Base-by-base conservation (phyloP, 495 filamentous ascomycete species). In the Aspergillus indologenus region DNA sequence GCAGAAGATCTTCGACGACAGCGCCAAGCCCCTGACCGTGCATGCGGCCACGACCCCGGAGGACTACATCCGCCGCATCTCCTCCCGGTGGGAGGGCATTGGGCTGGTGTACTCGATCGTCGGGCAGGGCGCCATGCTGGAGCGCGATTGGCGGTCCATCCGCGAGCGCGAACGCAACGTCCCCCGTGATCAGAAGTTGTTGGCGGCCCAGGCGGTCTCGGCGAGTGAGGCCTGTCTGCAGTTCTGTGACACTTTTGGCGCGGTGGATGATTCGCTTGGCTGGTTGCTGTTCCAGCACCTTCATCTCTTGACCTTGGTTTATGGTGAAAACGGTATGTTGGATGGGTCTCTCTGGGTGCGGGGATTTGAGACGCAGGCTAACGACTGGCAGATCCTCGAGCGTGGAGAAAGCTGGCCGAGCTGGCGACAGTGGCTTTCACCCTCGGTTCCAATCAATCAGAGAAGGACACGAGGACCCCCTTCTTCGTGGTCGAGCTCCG, bases 371-470 rank as follows among this genome's bases (percentile, higher is more conserved):
- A 24, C 14, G 7, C 15, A 34, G 12, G 21, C 48, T 51, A 19
- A 44, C 6, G 1, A 18, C 19, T 22, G 12, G 3, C 23, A 69
- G 69, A 69, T 49, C 61, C 60, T 18, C 58, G 67, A 24, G 60
- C 67, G 0, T 72, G 69, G 69, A 59, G 59, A 49, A 70, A 62
- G 20, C 45, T 70, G 14, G 67, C 67, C 18, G 69, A 72, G 0
- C 24, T 72, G 11, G 52, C 65, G 0, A 62, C 69, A 0, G 48
- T 63, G 3, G 53, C 79, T 17, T 77, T 79, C 18, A 78, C 80
- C 18, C 67, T 83, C 4, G 81, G 82, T 22, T 72, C 83, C 12
- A 81, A 85, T 58, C 76, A 78, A 61, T 21, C 21, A 15, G 72
- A 77, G 45, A 72, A 68, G 19, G 63, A 62, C 18, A 19, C 60